A percentile compares a stretch with the other conserved stretches of the same genome.
These are phyloP conservation scores for Conticribra weissflogii DNA, from an alignment of 108 stramenopile genomes.

Conservation along the genomic window DNA sequence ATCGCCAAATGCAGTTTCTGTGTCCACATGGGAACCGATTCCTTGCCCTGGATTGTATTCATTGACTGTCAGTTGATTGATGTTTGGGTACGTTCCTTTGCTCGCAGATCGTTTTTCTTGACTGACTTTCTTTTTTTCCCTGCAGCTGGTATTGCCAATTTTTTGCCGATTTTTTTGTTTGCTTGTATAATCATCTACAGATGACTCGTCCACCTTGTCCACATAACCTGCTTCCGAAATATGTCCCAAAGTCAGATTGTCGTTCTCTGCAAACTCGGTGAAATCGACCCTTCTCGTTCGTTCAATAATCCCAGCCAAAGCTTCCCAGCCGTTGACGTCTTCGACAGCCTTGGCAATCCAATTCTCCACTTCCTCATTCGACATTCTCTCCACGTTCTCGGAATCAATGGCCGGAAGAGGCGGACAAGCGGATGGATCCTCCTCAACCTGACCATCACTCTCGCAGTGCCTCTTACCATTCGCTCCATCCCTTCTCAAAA, in stretches of 20 bases:
- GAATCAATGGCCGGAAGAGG: slow-evolving; percentile 26
- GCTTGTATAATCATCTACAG: too few relatives aligned
- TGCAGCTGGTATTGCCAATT: too few relatives aligned
- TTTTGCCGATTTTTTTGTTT: too few relatives aligned
- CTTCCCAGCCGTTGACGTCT: slow-evolving; percentile 74
- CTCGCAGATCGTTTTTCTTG: not conserved
- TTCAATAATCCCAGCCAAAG: slow-evolving; percentile 72
- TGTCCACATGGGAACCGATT: slow-evolving; percentile 90
- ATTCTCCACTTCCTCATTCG: slow-evolving; percentile 48
- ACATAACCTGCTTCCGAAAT: too few relatives aligned
- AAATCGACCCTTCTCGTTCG: slow-evolving; percentile 56
- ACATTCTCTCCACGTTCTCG: slow-evolving; percentile 20
- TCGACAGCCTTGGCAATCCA: slow-evolving; percentile 32
- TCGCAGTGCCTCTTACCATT: slow-evolving; percentile 1
- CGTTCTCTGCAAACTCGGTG: slow-evolving; percentile 3
- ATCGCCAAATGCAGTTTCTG: slow-evolving; percentile 86
- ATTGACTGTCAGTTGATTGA: slow-evolving; percentile 90
- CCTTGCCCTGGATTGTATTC: slow-evolving; percentile 86
- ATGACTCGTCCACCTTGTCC: too few relatives aligned
- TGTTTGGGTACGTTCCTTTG: slow-evolving; percentile 38
- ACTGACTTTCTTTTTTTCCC: too few relatives aligned
- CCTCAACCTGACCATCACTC: not conserved
- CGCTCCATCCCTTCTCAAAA: slow-evolving; percentile 56
- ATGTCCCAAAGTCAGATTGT: slow-evolving; percentile 4
- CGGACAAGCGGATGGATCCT: slow-evolving; percentile 21